Evolutionary conservation across 768 basidiomycete species (phyloP).

Genomic region (Lanmaoa rubissima): DNA sequence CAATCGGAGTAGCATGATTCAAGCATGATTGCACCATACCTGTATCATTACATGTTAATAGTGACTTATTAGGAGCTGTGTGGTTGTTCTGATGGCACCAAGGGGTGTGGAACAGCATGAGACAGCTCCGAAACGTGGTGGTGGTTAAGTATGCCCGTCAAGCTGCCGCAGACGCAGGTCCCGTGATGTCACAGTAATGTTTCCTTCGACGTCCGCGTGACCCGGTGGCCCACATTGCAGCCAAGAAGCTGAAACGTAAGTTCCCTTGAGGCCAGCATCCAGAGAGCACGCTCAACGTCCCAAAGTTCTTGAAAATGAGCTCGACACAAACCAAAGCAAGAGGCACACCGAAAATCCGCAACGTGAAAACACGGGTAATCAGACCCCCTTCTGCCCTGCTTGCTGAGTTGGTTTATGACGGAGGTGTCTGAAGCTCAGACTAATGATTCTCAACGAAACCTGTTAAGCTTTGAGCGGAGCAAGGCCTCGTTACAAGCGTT

Average conservation of each 20-base stretch:
- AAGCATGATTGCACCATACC: constrained; percentile 23
- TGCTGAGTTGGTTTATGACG: background rate
- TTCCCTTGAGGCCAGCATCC: background rate
- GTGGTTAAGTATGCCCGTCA: background rate
- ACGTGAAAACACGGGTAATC: background rate
- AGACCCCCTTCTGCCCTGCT: background rate
- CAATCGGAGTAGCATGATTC: constrained; percentile 14
- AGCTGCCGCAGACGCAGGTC: background rate
- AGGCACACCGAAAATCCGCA: background rate
- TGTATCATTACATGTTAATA: constrained; percentile 28
- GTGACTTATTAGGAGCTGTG: constrained; percentile 6
- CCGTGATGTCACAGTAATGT: constrained; percentile 1
- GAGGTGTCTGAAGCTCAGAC: background rate
- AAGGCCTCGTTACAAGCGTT: background rate
- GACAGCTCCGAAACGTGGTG: background rate
- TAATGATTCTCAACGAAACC: background rate
- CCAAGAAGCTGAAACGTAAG: background rate
- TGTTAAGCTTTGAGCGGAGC: background rate
- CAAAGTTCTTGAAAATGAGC: background rate
- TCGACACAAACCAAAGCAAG: background rate
- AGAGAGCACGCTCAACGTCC: background rate
- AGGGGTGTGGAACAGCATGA: background rate
- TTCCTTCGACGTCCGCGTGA: constrained; percentile 2
- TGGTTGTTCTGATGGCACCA: constrained; percentile 5
- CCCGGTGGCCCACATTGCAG: background rate